These are phyloP conservation scores for Penicillium brasilianum DNA, from an alignment of 2,329 filamentous ascomycete species.

Conservation along the genomic window DNA sequence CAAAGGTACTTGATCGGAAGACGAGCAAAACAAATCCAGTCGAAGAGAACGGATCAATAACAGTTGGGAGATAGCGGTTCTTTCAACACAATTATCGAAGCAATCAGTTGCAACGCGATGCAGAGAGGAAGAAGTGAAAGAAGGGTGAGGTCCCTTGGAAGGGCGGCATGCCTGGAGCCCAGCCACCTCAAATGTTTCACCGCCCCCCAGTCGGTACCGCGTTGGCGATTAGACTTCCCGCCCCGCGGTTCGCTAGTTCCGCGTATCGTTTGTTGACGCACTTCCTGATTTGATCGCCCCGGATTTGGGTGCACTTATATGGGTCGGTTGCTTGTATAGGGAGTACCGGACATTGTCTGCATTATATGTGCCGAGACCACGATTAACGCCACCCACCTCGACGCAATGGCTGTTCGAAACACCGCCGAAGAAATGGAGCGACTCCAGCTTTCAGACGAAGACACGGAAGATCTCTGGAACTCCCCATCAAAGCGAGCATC, in stretches of 20 bases:
- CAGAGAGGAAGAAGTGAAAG: constrained; percentile 14
- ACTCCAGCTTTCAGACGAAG: constrained; percentile 59
- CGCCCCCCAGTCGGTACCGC: constrained; percentile 21
- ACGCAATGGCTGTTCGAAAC: constrained; percentile 40
- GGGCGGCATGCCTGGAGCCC: constrained; percentile 28
- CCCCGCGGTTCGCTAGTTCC: constrained; percentile 16
- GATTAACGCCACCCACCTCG: not conserved
- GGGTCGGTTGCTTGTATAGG: not conserved
- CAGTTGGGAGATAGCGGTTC: not conserved
- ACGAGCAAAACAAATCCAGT: not conserved
- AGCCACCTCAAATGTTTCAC: constrained; percentile 28
- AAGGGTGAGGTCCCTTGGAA: constrained; percentile 27
- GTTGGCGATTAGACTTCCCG: constrained; percentile 20
- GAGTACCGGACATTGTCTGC: not conserved
- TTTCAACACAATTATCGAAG: constrained; percentile 10
- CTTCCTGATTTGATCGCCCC: constrained; percentile 19
- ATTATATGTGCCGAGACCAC: not conserved
- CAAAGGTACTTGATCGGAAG: constrained; percentile 3
- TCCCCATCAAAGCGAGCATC: constrained; percentile 55
- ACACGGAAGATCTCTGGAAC: constrained; percentile 63
- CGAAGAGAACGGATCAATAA: not conserved
- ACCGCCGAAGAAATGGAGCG: constrained; percentile 57
- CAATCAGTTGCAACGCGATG: constrained; percentile 16
- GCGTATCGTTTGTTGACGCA: constrained; percentile 24
- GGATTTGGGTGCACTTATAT: not conserved